A percentile compares a stretch with the other conserved stretches of the same genome.
These are phyloP conservation scores for Dryadomyces quercivorus DNA, from an alignment of 2,329 filamentous ascomycete genomes.

Conservation along the genomic window DNA sequence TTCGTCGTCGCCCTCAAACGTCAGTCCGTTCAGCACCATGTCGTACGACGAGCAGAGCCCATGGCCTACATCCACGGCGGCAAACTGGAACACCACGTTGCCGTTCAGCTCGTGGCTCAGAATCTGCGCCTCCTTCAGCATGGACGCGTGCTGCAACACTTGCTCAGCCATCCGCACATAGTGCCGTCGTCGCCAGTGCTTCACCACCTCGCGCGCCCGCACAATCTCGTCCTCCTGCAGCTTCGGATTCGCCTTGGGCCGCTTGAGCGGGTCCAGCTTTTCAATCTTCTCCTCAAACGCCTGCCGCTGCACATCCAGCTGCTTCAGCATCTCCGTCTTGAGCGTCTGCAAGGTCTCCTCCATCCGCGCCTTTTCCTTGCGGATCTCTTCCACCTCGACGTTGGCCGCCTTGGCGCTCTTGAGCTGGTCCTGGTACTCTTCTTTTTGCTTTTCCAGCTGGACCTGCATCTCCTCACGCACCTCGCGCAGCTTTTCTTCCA, in stretches of 20 bases:
- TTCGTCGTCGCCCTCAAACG: constrained; percentile 70
- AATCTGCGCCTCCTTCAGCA: constrained; percentile 89
- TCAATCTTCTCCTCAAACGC: constrained; percentile 77
- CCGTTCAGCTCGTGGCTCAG: constrained; percentile 97
- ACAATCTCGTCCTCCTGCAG: constrained; percentile 62
- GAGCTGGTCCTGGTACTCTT: constrained; percentile 67
- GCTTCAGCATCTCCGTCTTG: constrained; percentile 80
- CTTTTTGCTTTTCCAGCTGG: constrained; percentile 73
- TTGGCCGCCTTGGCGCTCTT: constrained; percentile 63
- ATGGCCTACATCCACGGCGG: constrained; percentile 80
- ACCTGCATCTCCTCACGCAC: constrained; percentile 73
- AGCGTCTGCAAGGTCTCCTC: constrained; percentile 65
- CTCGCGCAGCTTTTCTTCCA: constrained; percentile 59
- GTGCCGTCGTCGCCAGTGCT: constrained; percentile 70
- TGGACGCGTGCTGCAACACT: constrained; percentile 75
- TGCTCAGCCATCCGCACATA: constrained; percentile 92
- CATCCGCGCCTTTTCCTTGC: constrained; percentile 73
- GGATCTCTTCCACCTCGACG: constrained; percentile 72
- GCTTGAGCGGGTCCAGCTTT: constrained; percentile 54
- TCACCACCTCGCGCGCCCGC: constrained; percentile 52
- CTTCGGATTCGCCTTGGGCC: constrained; percentile 46
- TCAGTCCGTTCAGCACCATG: constrained; percentile 83
- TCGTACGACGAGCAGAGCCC: constrained; percentile 89
- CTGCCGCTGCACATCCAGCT: constrained; percentile 71
- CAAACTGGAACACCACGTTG: constrained; percentile 87